Evolutionary conservation across 225 moss, liverwort and hornwort species (phyloP), one percentile per base, ranked within the genome.

Genomic region (Neckera pumila): DNA sequence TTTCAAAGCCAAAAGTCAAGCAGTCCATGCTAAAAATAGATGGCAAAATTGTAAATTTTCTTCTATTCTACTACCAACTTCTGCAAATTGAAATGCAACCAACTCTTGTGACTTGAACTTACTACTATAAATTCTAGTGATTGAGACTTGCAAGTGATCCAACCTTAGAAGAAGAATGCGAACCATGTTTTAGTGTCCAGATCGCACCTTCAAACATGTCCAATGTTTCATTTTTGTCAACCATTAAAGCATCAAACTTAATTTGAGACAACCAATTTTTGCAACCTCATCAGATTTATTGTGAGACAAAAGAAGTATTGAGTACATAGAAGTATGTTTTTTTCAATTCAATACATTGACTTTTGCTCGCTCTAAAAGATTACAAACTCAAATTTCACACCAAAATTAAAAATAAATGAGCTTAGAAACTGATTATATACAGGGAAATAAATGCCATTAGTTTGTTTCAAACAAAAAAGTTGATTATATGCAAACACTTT

Each of bases 161-260:
- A 33, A 14, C 21, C 6, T 34, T 51, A 1, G 20, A 51, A 1
- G 20, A 51, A 76, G 21, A 34, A 51, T 0, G 1, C 0, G 0
- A 51, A 8, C 5, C 5, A 21, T 51, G 34, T 76, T 76, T 1
- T 21, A 21, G 28, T 49, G 12, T 20, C 0, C 0, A 0, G 0
- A 31, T 49, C 33, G 12, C 33, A 49, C 7, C 19, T 12, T 12
- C 20, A 47, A 74, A 33, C 0, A 2, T 0, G 1, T 11, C 12
- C 2, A 7, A 3, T 0, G 2, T 49, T 49, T 75, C 33, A 49
- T 49, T 20, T 12, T 20, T 75, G 12, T 8, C 2, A 0, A 75
- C 17, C 5, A 20, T 75, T 31, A 12, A 75, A 75, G 13, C 7
- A 33, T 49, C 1, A 2, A 30, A 49, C 4, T 47, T 33, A 12